Evolutionary conservation across 202 grass and related monocot genomes (phyloP).

Genomic region (Brachypodium distachyon): DNA sequence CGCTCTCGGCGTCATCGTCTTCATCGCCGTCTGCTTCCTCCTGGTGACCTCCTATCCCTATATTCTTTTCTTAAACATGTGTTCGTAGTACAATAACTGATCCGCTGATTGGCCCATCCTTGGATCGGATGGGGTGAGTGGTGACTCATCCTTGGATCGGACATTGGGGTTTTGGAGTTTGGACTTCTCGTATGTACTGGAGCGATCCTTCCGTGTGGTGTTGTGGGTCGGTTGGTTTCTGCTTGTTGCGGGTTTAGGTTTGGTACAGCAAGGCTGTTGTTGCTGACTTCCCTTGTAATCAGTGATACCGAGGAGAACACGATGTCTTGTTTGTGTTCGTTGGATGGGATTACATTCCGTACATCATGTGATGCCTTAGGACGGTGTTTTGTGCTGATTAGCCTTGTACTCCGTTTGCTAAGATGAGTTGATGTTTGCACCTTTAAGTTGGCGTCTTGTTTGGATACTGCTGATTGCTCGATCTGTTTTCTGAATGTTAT

Average conservation of each 20-base stretch:
- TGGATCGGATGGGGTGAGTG: neutral
- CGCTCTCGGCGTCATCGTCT: slow-evolving; percentile 26
- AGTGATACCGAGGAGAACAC: neutral
- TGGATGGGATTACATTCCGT: neutral
- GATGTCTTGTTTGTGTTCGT: neutral
- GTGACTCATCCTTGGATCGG: neutral
- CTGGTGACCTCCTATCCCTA: slow-evolving; percentile 11
- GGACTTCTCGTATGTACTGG: neutral
- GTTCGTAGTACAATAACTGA: too few relatives aligned
- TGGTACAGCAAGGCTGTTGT: neutral
- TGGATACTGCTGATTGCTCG: neutral
- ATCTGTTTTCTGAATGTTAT: neutral
- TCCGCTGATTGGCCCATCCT: too few relatives aligned
- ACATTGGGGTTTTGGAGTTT: neutral
- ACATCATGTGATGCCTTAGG: neutral
- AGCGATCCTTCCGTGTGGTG: neutral
- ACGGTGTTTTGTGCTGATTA: neutral
- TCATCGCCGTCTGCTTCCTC: slow-evolving; percentile 47
- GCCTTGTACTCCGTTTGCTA: neutral
- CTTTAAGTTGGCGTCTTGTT: neutral
- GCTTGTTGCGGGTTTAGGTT: neutral
- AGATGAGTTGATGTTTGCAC: neutral
- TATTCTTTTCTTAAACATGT: neutral
- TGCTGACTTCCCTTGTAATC: neutral
- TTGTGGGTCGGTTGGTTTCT: neutral